Base-by-base conservation (phyloP, 2,329 filamentous ascomycete genomes). In the Cryoendolithus antarcticus region DNA sequence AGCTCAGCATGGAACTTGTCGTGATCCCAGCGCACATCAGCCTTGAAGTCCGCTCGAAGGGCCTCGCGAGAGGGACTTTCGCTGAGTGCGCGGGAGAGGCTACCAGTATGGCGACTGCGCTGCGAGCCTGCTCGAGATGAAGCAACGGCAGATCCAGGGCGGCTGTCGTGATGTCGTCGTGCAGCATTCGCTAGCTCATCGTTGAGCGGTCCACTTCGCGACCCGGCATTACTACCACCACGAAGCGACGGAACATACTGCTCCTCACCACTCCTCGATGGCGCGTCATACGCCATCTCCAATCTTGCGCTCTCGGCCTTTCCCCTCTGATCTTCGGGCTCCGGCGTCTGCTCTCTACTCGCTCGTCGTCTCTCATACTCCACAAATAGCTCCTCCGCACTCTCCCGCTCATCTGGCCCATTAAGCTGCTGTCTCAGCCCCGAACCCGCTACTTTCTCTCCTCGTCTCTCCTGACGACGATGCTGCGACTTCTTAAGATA, bases 31-130 rank as follows among this genome's bases (percentile, higher is more conserved):
- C 30, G 30, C 19, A 41, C 28, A 10, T 30, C 32, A 13, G 35
- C 34, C n/a, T 11, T 27, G 24, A 27, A 27, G 24, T 27, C 24
- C 3, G 24, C 33, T 10, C 33, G 15, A 11, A 47, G 28, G 8
- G 37, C 39, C 31, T 57, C 54, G 10, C 53, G 42, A 13, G 53
- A 55, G 7, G 54, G 54, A 39, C 53, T 56, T 41, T 56, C 53
- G 40, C 53, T 56, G 13, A 49, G 37, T 5, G 48, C 47, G 9
- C 39, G 40, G 19, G 39, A 40, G 11, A 52, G 42, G 8, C 44
- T 41, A 15, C 38, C 33, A 30, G 35, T 32, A 30, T 9, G 21
- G 28, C 34, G 24, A 8, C 24, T 27, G 6, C 5, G 6, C 24
- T 27, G 24, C 24, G 24, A 27, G 24, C 7, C 24, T 27, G 24